A percentile compares a stretch with the other conserved stretches of the same genome.
Conservation (phyloP, 140 eudicot species). For the Stevia rebaudiana region DNA sequence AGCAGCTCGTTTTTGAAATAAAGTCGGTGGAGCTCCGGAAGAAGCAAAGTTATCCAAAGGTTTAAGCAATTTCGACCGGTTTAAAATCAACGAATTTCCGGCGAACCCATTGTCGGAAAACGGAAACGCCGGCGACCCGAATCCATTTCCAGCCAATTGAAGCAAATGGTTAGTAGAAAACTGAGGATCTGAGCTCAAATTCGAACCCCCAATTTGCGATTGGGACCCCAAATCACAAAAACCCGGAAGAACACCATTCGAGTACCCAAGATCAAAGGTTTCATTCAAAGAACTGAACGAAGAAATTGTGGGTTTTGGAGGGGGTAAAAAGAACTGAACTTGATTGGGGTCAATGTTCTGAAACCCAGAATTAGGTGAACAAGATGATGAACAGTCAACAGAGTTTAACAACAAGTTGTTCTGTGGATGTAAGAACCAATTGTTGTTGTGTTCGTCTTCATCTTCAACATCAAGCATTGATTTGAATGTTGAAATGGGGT, state of each 20-base stretch:
- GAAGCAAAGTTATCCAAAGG: conserved; percentile 69
- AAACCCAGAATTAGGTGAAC: too few relatives aligned
- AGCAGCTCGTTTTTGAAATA: conserved; percentile 89
- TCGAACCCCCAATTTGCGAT: conserved; percentile 35
- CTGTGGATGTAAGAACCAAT: conserved; percentile 41
- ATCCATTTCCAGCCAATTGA: conserved; percentile 43
- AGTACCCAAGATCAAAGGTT: conserved; percentile 48
- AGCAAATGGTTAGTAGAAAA: conserved; percentile 46
- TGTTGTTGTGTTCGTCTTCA: conserved; percentile 28
- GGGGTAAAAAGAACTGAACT: conserved; percentile 43
- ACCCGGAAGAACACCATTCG: conserved; percentile 33
- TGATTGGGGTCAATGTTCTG: conserved; percentile 47
- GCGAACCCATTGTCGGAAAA: conserved; percentile 41
- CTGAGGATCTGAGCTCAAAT: conserved; percentile 39
- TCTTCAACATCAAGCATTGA: conserved; percentile 61
- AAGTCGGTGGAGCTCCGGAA: conserved; percentile 65
- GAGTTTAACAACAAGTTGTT: not conserved
- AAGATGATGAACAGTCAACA: too few relatives aligned
- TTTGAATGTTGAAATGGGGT: conserved; percentile 45
- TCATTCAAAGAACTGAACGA: conserved; percentile 21
- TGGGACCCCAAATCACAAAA: conserved; percentile 47
- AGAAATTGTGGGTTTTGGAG: conserved; percentile 36
- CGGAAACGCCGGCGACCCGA: conserved; percentile 41
- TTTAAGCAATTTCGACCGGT: conserved; percentile 71
- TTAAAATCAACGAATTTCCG: conserved; percentile 37